These are phyloP conservation scores for Scleroderma citrinum DNA, from an alignment of 768 basidiomycete genomes.

Conservation along the genomic window DNA sequence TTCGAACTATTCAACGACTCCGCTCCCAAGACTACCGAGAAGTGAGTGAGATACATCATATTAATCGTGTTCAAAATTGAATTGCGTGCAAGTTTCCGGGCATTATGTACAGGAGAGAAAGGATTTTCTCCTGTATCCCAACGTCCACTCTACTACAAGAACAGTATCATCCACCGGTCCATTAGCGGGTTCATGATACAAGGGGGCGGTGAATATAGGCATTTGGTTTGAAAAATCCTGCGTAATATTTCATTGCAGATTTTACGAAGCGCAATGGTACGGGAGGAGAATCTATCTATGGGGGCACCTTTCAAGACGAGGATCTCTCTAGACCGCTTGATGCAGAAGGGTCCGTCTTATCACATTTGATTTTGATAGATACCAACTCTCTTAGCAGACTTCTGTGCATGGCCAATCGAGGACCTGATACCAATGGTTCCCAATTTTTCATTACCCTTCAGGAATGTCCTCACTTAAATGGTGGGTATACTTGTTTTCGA, in stretches of 20 bases:
- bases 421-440: conserved; percentile 77
- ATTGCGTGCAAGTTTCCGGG: conserved; percentile 57
- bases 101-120: conserved; percentile 81
- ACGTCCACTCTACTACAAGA: conserved; percentile 80
- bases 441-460: conserved; percentile 84
- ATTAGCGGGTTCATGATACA: conserved; percentile 80
- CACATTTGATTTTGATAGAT: neutral
- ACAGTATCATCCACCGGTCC: conserved; percentile 69
- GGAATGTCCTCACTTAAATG: conserved; percentile 70
- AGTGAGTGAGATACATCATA: conserved; percentile 40
- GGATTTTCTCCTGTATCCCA: conserved; percentile 60
- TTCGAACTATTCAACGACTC: conserved; percentile 73
- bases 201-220: conserved; percentile 54
- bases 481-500: conserved; percentile 30
- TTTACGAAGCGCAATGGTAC: conserved; percentile 75
- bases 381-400: conserved; percentile 36
- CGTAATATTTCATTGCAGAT: conserved; percentile 36
- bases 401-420: conserved; percentile 87
- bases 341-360: conserved; percentile 45
- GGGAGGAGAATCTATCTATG: conserved; percentile 82
- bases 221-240: conserved; percentile 1
- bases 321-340: conserved; percentile 61
- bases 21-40: conserved; percentile 74
- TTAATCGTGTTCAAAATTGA: neutral
- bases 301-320: conserved; percentile 71